Evolutionary conservation across 129 eudicot species (phyloP), one percentile per base, ranked within the genome.

Genomic region (Arctium minus): DNA sequence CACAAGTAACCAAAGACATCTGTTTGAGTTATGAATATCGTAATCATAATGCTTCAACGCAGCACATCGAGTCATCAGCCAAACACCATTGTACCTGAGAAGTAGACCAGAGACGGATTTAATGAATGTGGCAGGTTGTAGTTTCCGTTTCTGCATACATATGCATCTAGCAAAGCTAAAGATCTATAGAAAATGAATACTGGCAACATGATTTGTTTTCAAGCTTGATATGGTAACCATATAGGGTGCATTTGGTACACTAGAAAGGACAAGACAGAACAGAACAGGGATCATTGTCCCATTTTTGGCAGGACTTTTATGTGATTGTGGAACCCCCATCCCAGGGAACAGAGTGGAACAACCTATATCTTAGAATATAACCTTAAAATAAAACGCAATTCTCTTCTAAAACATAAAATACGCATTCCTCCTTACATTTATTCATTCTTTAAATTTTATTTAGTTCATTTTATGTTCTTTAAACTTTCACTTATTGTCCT

Each of bases 61-160:
- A n/a, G 90, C 91, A 85, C 98, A 94, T 1, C 98, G 89, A 15
- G 98, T 90, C 82, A 94, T 88, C 78, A 94, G 70, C 97, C 97
- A 94, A 60, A 92, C 98, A 42, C 97, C 98, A 3, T 86, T 73
- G 84, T 82, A 94, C 87, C 97, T 94, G 90, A 82, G 77, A 64
- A 81, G 15, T 50, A 10, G 13, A 48, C 5, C 15, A 18, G 48
- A 62, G 27, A 78, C 1, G 2, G n/a, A 62, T 77, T 60, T 31
- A 50, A 83, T 0, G 69, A 33, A n/a, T 15, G 9, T 70, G 10
- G 32, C 69, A 62, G 29, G 6, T 79, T 44, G 42, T 29, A 42
- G 6, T 50, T 60, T n/a, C 29, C 29, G 2, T 60, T 60, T 60
- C 68, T n/a, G 2, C 29, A 13, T 48, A 48, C 17, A 42, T 9